Evolutionary conservation across 441 rosid species (phyloP), one percentile per base, ranked within the genome.

Genomic region (Adansonia gregorii): DNA sequence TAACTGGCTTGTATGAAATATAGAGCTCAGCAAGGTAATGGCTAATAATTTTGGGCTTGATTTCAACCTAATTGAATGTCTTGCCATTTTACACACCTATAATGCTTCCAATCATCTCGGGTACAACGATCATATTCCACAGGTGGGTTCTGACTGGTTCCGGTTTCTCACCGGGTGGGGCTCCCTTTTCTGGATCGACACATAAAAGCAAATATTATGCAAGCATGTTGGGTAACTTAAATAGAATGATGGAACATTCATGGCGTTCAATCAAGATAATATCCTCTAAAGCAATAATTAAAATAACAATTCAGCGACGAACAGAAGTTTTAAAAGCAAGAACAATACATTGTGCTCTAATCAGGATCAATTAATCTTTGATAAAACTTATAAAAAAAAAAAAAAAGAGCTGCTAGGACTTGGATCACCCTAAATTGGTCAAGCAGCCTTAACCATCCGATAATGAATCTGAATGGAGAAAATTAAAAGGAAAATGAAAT

Each of bases 41-140:
- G n/a, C 96, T 91, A 76, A 94, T 92, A 95, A 94, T 94, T 81
- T 94, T 96, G 1, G 97, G 97, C 89, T 92, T 92, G 86, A 94
- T 92, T 77, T 92, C 97, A 63, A 91, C 95, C 79, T 89, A 94
- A 80, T 93, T 93, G 64, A 94, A 94, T 22, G 97, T 93, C 90
- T 90, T 90, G 4, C 98, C 98, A 39, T 94, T 93, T 90, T 93
- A 94, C 7, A 90, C 95, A 0, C 98, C 97, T 20, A 92, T 86
- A 56, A 93, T 73, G 85, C 98, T 91, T 56, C 98, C 97, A 2
- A 93, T 94, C 97, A 94, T 94, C 77, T 93, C 95, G 7, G 97
- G 97, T 0, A 93, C 97, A 66, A 94, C 91, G 81, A 90, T 81
- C 98, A 92, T 89, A 78, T 90, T 86, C 3, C 94, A 86, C 41